Conservation (phyloP, 192 early-diverging fungal genomes). For the Umbelopsis ramanniana region DNA sequence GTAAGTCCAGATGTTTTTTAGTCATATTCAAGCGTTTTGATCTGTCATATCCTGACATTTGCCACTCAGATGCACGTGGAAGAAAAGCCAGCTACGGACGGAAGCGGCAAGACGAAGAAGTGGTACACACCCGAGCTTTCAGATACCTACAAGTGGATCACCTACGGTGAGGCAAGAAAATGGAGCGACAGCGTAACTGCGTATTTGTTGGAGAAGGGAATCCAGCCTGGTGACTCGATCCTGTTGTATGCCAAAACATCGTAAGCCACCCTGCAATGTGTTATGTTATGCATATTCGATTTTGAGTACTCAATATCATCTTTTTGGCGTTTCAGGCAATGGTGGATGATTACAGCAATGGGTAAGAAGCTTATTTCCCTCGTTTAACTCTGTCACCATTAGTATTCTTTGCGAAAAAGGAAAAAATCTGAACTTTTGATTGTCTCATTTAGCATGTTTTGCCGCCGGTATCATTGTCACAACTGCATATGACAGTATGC, state of each 20-base stretch:
- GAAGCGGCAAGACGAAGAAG: slow-evolving; percentile 56
- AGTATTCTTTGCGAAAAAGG: too few relatives aligned
- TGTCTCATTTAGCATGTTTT: slow-evolving; percentile 43
- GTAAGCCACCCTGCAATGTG: slow-evolving; percentile 30
- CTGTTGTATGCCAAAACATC: slow-evolving; percentile 54
- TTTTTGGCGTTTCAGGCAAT: slow-evolving; percentile 10
- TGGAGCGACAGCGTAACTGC: slow-evolving; percentile 48
- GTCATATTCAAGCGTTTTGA: not conserved
- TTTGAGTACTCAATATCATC: too few relatives aligned
- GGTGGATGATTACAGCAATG: slow-evolving; percentile 42
- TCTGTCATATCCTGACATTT: not conserved
- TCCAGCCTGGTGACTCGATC: slow-evolving; percentile 47
- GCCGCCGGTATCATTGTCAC: slow-evolving; percentile 66
- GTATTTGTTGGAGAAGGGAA: slow-evolving; percentile 58
- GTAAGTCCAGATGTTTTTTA: slow-evolving; percentile 21
- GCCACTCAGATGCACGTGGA: slow-evolving; percentile 31
- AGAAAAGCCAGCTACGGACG: slow-evolving; percentile 34
- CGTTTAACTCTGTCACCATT: too few relatives aligned
- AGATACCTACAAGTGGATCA: slow-evolving; percentile 70
- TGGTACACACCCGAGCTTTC: slow-evolving; percentile 75
- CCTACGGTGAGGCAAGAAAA: slow-evolving; percentile 59
- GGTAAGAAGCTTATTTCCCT: slow-evolving; percentile 19
- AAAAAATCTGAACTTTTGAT: too few relatives aligned
- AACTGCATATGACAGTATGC: slow-evolving; percentile 80
- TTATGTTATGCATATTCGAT: not conserved